Base-by-base conservation (phyloP, 371 early-diverging fungal genomes). In the Mucor piriformis region DNA sequence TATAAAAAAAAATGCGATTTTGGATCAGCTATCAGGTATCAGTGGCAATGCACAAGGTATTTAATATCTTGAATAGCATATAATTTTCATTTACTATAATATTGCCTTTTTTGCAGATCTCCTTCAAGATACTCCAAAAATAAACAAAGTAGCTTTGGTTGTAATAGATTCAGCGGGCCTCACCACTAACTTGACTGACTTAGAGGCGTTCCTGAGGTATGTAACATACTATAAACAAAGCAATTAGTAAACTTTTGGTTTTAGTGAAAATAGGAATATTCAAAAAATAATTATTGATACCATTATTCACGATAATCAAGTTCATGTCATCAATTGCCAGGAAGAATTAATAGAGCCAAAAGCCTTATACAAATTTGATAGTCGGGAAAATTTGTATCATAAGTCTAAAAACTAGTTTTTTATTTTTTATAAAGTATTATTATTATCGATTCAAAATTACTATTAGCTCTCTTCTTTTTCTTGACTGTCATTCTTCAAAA, bases 81-180 rank as follows among this genome's bases (percentile, higher is more conserved):
- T n/a, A 59, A 50, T 21, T 50, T 29, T 29, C 8, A 15, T 37
- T 20, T 34, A 59, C 2, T 35, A 24, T 18, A 21, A 34, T 34
- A 20, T 53, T 52, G 50, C 29, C 49, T 27, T 50, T 50, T 34
- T 63, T 48, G 27, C 57, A 63, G 57, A 63, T 34, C 32, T 63
- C 13, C 34, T 63, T 46, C 52, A 53, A 27, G 57, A 44, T 33
- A 53, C 53, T 24, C 42, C 38, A 63, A 57, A 57, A 48, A 18
- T 47, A 21, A 29, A 42, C 18, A 42, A 42, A 42, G 42, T 18
- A 18, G 2, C 7, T 50, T 43, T 64, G 44, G 50, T 50, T 12
- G 20, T 54, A 43, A 54, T 64, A 33, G 64, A 59, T 64, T 59
- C 55, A 4, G 59, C 54, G 33, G 64, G 54, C 50, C 54, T 64